A percentile compares a stretch with the other conserved stretches of the same genome.
Evolutionary conservation across 2,329 filamentous ascomycete genomes (phyloP).

Genomic region (Beauveria brongniartii): DNA sequence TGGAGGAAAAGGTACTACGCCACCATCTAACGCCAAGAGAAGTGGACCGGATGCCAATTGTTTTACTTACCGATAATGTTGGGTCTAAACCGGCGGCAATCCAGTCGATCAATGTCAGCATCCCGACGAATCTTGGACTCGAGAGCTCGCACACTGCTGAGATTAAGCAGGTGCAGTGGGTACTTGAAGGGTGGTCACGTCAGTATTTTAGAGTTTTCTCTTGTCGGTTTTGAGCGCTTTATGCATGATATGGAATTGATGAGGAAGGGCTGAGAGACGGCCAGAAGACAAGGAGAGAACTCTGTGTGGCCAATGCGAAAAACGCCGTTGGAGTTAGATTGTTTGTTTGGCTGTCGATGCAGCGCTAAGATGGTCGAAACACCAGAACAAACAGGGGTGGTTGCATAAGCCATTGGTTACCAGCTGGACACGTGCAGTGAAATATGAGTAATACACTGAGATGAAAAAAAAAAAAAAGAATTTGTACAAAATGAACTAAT

Average conservation of each 20-base stretch:
- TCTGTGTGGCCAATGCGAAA: not conserved
- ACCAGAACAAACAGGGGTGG: not conserved
- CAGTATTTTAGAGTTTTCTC: not conserved
- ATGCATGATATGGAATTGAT: not conserved
- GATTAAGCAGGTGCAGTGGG: constrained; percentile 59
- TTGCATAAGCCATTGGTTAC: not conserved
- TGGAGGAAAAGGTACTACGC: not conserved
- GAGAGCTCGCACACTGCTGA: constrained; percentile 55
- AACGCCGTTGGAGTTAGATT: not conserved
- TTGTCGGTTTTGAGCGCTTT: not conserved
- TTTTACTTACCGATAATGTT: constrained; percentile 55
- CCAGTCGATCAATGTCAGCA: constrained; percentile 41
- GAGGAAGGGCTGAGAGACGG: no score
- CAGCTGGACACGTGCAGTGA: not conserved
- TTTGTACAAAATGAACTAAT: not conserved
- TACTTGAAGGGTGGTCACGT: constrained; percentile 41
- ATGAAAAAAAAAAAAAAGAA: not conserved
- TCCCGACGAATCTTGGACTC: constrained; percentile 47
- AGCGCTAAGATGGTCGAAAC: not conserved
- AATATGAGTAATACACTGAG: not conserved
- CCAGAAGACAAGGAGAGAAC: no score
- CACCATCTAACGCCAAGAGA: not conserved
- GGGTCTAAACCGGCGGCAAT: constrained; percentile 58
- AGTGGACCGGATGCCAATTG: not conserved
- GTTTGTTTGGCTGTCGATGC: not conserved